Percentiles rank a stretch among this genome's conserved stretches.
Evolutionary conservation across 1,284 basidiomycete species (phyloP).

Genomic region (Rhodofomes roseus): DNA sequence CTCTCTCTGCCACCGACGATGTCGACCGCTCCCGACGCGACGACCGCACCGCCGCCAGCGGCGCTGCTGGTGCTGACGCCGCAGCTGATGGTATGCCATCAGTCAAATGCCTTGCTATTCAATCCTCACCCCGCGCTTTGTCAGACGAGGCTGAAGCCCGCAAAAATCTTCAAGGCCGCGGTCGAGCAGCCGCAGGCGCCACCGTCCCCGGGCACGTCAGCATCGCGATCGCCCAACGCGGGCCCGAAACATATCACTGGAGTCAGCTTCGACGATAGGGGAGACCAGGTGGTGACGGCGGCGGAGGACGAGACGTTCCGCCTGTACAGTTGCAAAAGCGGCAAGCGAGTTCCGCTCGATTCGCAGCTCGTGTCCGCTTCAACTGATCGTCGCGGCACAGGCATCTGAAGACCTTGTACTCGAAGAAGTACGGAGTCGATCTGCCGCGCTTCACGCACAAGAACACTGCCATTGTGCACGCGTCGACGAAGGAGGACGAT

Average conservation of each 20-base stretch:
- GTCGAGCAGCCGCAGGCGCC: conserved; percentile 55
- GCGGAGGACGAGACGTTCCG: conserved; percentile 94
- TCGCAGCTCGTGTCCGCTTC: conserved; percentile 21
- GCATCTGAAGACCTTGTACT: conserved; percentile 76
- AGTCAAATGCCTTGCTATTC: background rate
- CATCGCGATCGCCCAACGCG: conserved; percentile 35
- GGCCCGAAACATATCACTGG: conserved; percentile 78
- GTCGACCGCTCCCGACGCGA: conserved; percentile 10
- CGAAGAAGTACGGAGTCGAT: conserved; percentile 96
- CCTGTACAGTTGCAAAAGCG: conserved; percentile 84
- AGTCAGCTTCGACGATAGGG: conserved; percentile 87
- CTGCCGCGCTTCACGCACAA: conserved; percentile 94
- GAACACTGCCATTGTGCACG: conserved; percentile 80
- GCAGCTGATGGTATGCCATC: conserved; percentile 28
- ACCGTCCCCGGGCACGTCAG: conserved; percentile 41
- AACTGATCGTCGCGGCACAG: conserved; percentile 37
- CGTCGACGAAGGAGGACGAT: conserved; percentile 94
- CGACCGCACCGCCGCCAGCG: conserved; percentile 22
- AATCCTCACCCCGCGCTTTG: conserved; percentile 3
- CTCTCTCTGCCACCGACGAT: conserved; percentile 10
- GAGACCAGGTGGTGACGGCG: conserved; percentile 83
- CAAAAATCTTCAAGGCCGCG: conserved; percentile 83
- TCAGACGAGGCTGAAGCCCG: conserved; percentile 77
- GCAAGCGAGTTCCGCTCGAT: conserved; percentile 73
- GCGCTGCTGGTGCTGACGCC: conserved; percentile 20